Base-by-base conservation (phyloP, 768 basidiomycete species). In the Auricularia heimuer region DNA sequence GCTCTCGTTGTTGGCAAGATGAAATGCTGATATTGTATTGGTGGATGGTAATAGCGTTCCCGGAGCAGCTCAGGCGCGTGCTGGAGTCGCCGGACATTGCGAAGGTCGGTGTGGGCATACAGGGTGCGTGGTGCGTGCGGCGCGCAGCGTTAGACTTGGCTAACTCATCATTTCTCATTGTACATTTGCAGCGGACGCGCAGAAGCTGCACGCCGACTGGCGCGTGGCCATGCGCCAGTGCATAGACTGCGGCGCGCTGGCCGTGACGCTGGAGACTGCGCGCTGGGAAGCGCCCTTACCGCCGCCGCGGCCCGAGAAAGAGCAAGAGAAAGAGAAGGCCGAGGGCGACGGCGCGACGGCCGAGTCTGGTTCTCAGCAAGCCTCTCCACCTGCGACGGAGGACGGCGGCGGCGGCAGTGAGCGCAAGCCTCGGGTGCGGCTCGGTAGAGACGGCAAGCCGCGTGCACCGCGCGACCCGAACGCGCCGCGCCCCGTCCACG, bases 61-160 rank as follows among this genome's bases (percentile, higher is more conserved):
- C 85, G 0, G 68, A 67, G 37, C 80, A 75, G 63, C 79, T 92
- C 1, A 76, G 70, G 54, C 69, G 77, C 3, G 67, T 92, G 35
- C 79, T 92, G 14, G 77, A 77, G 65, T 80, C 84, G 64, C 73
- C 83, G 0, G 70, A 71, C n/a, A 79, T 83, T 63, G 72, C 81
- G 66, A 92, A 92, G 74, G 81, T 83, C 7, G 91, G 91, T 24
- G 88, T 90, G 62, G 85, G 79, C 33, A 90, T 92, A n/a, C 84
- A 85, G 76, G 71, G 90, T 87, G 69, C 67, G 79, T 64, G 29
- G 29, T 29, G 29, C 29, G 29, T 29, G 29, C 29, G 29, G 29
- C 29, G 29, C 29, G 29, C 29, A 2, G 29, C 29, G 29, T 29
- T 29, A 2, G 29, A 29, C 29, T 29, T 62, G 35, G 36, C 56